Base-by-base conservation (phyloP, 228 moss, liverwort and hornwort species). In the Sphagnum fallax region DNA sequence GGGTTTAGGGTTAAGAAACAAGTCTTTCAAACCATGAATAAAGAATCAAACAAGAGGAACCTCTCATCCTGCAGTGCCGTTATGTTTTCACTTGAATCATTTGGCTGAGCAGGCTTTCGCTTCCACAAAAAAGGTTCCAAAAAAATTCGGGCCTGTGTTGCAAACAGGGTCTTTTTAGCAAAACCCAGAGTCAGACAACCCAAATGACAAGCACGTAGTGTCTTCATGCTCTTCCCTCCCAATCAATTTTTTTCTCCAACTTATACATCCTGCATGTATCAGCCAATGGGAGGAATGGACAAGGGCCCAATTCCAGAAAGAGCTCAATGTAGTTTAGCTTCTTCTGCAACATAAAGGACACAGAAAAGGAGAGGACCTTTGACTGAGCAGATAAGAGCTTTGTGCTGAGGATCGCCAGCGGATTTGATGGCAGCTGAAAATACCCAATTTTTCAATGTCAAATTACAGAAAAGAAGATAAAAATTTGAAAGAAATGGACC, bases 101-200 rank as follows among this genome's bases (percentile, higher is more conserved):
- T 72, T 71, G 47, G 64, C 49, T 60, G 74, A 73, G 71, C 66
- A 79, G 61, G 68, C 67, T 84, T 90, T 76, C 87, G 84, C 77
- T 90, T 91, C 91, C 91, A 94, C 60, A 84, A 72, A 61, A 94
- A 81, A 7, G 94, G 94, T 72, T 94, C 94, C 53, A 94, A 68
- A 12, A 91, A 76, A 12, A 94, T 77, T 76, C 78, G 80, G 72
- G 86, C 71, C 91, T 92, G 81, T 74, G 68, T 15, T 63, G 52
- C 13, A 66, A 58, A 72, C 52, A 51, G 47, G 55, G 32, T 32
- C 32, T 32, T 32, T 32, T 32, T 32, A 32, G 32, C 32, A 32
- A 32, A 32, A 32, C 32, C 32, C 32, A 32, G 32, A 32, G 32
- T 32, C 32, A 32, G 32, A 32, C 32, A 32, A 32, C 32, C 32